Percentiles rank a stretch among this genome's conserved stretches.
Evolutionary conservation across 2,329 filamentous ascomycete species (phyloP).

Genomic region (Verticillium longisporum): DNA sequence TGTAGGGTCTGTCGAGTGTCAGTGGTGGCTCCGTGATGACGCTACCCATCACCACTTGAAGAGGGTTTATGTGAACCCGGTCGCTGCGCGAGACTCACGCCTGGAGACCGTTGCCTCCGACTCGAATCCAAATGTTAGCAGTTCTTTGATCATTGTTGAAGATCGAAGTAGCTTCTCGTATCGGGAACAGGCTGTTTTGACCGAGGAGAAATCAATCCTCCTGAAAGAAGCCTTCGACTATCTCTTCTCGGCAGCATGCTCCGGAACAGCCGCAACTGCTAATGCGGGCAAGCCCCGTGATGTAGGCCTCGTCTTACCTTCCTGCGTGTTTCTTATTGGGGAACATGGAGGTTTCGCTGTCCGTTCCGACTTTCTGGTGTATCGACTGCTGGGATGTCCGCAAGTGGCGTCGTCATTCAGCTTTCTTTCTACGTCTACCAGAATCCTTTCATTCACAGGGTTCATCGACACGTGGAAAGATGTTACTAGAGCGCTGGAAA

Average conservation of each 20-base stretch:
- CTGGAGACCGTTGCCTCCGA: too few relatives aligned
- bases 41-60: background rate
- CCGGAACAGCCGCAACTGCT: background rate
- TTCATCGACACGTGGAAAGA: background rate
- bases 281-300: too few relatives aligned
- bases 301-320: too few relatives aligned
- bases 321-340: background rate
- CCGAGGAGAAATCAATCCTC: background rate
- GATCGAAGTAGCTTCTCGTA: background rate
- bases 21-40: background rate
- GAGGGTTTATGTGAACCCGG: background rate
- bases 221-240: background rate
- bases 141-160: background rate
- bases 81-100: background rate
- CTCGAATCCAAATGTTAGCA: background rate
- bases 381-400: background rate
- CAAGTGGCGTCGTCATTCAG: background rate
- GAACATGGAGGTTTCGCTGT: background rate
- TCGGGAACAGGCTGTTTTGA: background rate
- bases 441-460: background rate
- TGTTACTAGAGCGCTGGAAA: background rate
- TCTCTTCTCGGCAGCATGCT: background rate
- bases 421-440: background rate
- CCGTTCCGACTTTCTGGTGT: background rate
- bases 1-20: background rate